Evolutionary conservation across 768 basidiomycete species (phyloP).

Genomic region (Lactarius tabidus): DNA sequence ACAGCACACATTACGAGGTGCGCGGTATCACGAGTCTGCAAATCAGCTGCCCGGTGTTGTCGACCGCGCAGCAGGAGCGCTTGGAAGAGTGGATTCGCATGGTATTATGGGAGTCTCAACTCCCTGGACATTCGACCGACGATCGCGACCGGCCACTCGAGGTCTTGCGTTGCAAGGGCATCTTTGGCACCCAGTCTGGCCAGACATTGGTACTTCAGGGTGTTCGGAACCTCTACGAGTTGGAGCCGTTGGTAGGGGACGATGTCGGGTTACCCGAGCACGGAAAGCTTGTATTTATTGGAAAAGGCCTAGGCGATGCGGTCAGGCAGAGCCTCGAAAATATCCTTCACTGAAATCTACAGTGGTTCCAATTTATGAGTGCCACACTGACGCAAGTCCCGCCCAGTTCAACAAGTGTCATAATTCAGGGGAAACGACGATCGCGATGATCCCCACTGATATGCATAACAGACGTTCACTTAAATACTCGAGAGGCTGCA

Average conservation of each 20-base stretch:
- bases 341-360: conserved; percentile 6
- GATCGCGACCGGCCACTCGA: conserved; percentile 36
- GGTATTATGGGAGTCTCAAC: conserved; percentile 74
- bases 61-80: conserved; percentile 40
- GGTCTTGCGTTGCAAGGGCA: conserved; percentile 85
- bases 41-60: conserved; percentile 61
- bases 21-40: conserved; percentile 83
- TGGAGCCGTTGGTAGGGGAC: conserved; percentile 37
- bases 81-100: conserved; percentile 80
- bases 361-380: background rate
- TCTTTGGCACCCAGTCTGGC: conserved; percentile 54
- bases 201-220: conserved; percentile 80
- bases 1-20: conserved; percentile 57
- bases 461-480: too few relatives aligned
- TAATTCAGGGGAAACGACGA: too few relatives aligned
- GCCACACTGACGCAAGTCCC: too few relatives aligned
- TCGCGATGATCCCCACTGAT: too few relatives aligned
- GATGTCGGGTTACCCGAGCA: conserved; percentile 50
- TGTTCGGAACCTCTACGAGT: conserved; percentile 87
- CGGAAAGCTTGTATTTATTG: conserved; percentile 87
- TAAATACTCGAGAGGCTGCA: too few relatives aligned
- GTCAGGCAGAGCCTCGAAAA: conserved; percentile 53
- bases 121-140: conserved; percentile 36
- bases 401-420: too few relatives aligned
- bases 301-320: conserved; percentile 62